Percentiles rank a stretch among this genome's conserved stretches.
phyloP scores from a whole-genome alignment of 805 yeast species.

The Torulaspora microellipsoides region DNA sequence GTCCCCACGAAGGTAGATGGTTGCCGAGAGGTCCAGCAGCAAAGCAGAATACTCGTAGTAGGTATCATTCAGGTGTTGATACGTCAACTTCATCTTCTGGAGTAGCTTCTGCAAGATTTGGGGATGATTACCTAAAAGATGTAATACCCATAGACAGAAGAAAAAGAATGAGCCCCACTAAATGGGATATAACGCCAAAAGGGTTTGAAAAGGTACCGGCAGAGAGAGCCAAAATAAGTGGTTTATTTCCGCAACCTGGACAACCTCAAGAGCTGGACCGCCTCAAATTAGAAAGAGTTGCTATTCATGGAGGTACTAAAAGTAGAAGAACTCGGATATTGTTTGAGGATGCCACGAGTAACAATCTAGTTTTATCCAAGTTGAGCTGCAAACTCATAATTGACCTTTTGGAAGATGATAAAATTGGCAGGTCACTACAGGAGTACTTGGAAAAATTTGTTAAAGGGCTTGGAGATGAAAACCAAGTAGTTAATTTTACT shows the following conservation, averaged over 20 bases:
- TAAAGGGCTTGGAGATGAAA: slow-evolving; percentile 8
- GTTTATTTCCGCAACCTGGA: slow-evolving; percentile 74
- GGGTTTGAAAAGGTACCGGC: slow-evolving; percentile 74
- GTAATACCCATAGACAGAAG: slow-evolving; percentile 49
- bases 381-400: slow-evolving; percentile 25
- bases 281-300: slow-evolving; percentile 19
- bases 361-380: slow-evolving; percentile 27
- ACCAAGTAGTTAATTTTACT: slow-evolving; percentile 1
- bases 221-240: slow-evolving; percentile 72
- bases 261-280: slow-evolving; percentile 39
- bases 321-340: slow-evolving; percentile 32
- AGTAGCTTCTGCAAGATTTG: neutral
- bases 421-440: neutral
- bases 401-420: slow-evolving; percentile 16
- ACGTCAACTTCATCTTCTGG: neutral
- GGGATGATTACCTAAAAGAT: slow-evolving; percentile 32
- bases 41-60: slow-evolving; percentile 2
- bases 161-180: slow-evolving; percentile 42
- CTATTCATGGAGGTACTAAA: slow-evolving; percentile 13
- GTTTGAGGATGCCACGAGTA: slow-evolving; percentile 32
- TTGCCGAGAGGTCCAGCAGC: slow-evolving; percentile 1
- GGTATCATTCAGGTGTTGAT: slow-evolving; percentile 1
- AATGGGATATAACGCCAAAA: slow-evolving; percentile 69
- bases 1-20: neutral
- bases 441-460: slow-evolving; percentile 8